Percentiles rank a stretch among this genome's conserved stretches.
phyloP scores from a whole-genome alignment of 306 rosid genomes.

The Sophora flavescens region DNA sequence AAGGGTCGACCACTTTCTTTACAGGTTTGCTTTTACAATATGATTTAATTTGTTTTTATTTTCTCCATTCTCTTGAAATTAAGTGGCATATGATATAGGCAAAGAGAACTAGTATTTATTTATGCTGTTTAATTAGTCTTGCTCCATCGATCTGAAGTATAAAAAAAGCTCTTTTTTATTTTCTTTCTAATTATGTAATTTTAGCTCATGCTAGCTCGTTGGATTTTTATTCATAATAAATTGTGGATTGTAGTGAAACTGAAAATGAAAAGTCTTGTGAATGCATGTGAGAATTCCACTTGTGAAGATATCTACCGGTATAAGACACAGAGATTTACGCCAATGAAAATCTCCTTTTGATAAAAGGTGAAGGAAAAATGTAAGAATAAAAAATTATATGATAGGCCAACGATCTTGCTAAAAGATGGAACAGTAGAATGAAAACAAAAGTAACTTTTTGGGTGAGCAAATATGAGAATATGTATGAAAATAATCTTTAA shows the following conservation, averaged over 20 bases:
- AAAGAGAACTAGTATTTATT: neutral
- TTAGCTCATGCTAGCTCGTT: neutral
- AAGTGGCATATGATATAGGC: neutral
- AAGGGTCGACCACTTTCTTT: slow-evolving; percentile 83
- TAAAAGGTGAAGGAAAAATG: neutral
- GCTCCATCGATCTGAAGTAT: neutral
- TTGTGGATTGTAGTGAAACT: neutral
- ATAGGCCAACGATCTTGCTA: neutral
- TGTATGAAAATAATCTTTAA: slow-evolving; percentile 2
- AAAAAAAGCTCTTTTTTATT: neutral
- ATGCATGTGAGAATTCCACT: neutral
- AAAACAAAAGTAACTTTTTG: slow-evolving; percentile 31
- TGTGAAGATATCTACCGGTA: neutral
- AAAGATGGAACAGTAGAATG: slow-evolving; percentile 24
- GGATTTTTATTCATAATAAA: neutral
- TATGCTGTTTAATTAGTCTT: neutral
- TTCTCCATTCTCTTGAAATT: neutral
- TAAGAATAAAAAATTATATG: neutral
- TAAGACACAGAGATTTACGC: neutral
- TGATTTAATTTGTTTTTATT: neutral
- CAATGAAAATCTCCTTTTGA: neutral
- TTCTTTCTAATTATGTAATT: neutral
- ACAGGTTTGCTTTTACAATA: slow-evolving; percentile 61
- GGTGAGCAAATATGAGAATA: neutral
- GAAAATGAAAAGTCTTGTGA: neutral